Evolutionary conservation across 148 eudicot genomes (phyloP).

Genomic region (Chenopodium berlandieri): DNA sequence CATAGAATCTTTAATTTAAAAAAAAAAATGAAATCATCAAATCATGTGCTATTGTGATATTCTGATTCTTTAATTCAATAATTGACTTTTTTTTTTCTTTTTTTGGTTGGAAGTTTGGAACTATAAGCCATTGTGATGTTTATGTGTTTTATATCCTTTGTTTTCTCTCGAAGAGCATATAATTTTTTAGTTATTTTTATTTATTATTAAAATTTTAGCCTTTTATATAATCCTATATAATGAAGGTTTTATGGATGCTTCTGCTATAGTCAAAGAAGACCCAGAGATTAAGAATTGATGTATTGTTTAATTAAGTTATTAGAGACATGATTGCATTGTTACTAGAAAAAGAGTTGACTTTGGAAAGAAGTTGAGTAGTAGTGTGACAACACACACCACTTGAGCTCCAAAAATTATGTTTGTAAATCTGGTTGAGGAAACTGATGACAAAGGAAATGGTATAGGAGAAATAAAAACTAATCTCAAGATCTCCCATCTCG

Average conservation of each 20-base stretch:
- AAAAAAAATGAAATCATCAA: not conserved
- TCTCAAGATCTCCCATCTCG: slow-evolving; percentile 36
- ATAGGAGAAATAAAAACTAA: slow-evolving; percentile 26
- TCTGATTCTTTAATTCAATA: slow-evolving; percentile 17
- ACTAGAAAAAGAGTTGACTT: slow-evolving; percentile 30
- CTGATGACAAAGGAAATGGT: not conserved
- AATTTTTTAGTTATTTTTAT: no score
- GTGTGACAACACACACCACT: not conserved
- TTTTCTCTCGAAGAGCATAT: not conserved
- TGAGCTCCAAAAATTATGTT: slow-evolving; percentile 28
- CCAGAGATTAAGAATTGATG: slow-evolving; percentile 16
- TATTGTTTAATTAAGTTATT: not conserved
- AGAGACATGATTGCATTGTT: not conserved
- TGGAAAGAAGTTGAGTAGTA: not conserved
- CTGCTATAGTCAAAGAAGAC: slow-evolving; percentile 30
- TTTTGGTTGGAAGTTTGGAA: not conserved
- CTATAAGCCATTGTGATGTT: slow-evolving; percentile 1
- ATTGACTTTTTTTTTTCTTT: not conserved
- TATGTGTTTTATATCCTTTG: not conserved
- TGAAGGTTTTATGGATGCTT: not conserved
- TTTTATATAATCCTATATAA: no score
- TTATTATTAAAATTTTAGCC: no score
- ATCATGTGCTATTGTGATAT: slow-evolving; percentile 27
- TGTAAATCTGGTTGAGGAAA: slow-evolving; percentile 13
- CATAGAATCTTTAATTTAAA: not conserved